Percentiles rank a stretch among this genome's conserved stretches.
phyloP scores from a whole-genome alignment of 768 basidiomycete species.

The Obba rivulosa region DNA sequence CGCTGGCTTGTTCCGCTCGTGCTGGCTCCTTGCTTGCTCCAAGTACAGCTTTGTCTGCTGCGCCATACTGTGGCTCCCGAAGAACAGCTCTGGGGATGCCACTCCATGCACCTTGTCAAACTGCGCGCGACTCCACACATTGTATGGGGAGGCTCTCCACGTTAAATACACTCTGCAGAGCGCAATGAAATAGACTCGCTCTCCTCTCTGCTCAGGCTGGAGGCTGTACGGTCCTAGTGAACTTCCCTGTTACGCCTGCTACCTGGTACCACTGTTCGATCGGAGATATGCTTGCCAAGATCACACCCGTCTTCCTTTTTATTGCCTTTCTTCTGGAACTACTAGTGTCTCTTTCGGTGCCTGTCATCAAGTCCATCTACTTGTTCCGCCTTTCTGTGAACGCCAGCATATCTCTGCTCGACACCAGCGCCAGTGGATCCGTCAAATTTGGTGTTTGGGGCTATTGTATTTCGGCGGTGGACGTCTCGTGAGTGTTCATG shows the following conservation, averaged over 20 bases:
- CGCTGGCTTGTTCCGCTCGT: background rate
- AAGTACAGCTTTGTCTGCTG: background rate
- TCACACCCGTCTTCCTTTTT: constrained; percentile 41
- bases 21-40: background rate
- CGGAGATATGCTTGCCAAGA: constrained; percentile 18
- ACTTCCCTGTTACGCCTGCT: background rate
- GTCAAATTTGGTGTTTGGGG: constrained; percentile 61
- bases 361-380: constrained; percentile 51
- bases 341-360: constrained; percentile 56
- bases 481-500: constrained; percentile 37
- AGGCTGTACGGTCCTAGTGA: too few species aligned
- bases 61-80: background rate
- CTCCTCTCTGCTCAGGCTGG: too few species aligned
- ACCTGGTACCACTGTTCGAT: background rate
- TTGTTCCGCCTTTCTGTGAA: constrained; percentile 45
- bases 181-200: background rate
- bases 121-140: too few species aligned
- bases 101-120: too few species aligned
- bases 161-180: constrained; percentile 1
- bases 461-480: constrained; percentile 47
- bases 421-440: constrained; percentile 28
- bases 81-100: too few species aligned
- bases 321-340: constrained; percentile 56
- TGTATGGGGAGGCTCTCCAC: constrained; percentile 5
- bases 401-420: constrained; percentile 26